Evolutionary conservation across 345 rosid species (phyloP), one percentile per base, ranked within the genome.

Genomic region (Microcos paniculata): DNA sequence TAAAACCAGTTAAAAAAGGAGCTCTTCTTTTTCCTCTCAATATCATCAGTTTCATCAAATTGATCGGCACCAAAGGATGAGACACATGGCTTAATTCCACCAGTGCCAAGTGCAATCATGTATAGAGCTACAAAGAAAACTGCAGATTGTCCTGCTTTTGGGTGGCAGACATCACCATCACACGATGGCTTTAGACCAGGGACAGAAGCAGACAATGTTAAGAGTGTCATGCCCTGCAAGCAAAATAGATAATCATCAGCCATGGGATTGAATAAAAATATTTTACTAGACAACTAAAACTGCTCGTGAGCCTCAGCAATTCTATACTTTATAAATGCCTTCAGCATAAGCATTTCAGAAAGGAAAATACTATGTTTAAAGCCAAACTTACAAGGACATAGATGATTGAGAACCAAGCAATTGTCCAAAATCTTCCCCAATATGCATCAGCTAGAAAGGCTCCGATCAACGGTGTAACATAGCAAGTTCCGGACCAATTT

Each of bases 1-100:
- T 93, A 96, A 78, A 96, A 96, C 99, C 99, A 95, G 72, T 95
- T 95, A n/a, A 95, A 95, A 79, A 94, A 95, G 2, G 97, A 90
- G 64, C 96, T 93, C 75, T 96, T 96, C 85, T 87, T 88, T 55
- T 87, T 73, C 88, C 78, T 92, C 86, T 96, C 97, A 6, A 8
- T 24, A 12, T 90, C 97, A 56, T 96, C 92, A 42, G 80, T 87
- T 73, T 96, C 98, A 66, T 96, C 99, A 57, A 96, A 96, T 76
- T 93, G 99, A 78, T 96, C 99, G 0, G 99, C 99, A 26, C 96
- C 99, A 43, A 93, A 93, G 72, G 99, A 96, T 8, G 98, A 96
- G 61, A 96, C 97, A 67, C 99, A 96, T 12, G 99, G 98, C 80
- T 96, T 96, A 80, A 96, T 96, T 59, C 98, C 98, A 16, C 99